A percentile compares a stretch with the other conserved stretches of the same genome.
Conservation (phyloP, 2,329 filamentous ascomycete genomes). For the Ophiostoma novo-ulmi region DNA sequence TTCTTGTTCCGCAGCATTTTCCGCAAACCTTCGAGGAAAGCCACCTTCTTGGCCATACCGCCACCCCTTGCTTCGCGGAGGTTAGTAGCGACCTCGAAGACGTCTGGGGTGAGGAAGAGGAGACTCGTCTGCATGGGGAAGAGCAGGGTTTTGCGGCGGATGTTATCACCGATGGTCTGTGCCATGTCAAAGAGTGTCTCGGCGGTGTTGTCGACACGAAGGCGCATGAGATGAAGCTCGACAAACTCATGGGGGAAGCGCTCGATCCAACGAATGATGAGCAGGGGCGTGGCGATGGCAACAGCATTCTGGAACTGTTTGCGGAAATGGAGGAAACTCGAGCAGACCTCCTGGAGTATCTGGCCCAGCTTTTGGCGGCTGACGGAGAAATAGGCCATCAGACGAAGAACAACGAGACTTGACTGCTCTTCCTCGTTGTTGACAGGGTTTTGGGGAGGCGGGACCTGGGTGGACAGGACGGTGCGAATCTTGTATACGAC, state of each 20-base stretch:
- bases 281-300: slow-evolving; percentile 55
- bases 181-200: slow-evolving; percentile 68
- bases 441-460: slow-evolving; percentile 34
- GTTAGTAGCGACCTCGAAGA: slow-evolving; percentile 65
- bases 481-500: slow-evolving; percentile 49
- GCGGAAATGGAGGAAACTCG: slow-evolving; percentile 61
- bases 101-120: slow-evolving; percentile 60
- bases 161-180: slow-evolving; percentile 55
- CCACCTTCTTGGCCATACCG: slow-evolving; percentile 60
- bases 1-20: slow-evolving; percentile 61
- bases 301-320: slow-evolving; percentile 60
- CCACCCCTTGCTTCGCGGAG: slow-evolving; percentile 58
- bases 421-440: slow-evolving; percentile 48
- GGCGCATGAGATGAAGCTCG: slow-evolving; percentile 55
- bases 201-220: slow-evolving; percentile 58
- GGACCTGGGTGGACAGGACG: slow-evolving; percentile 38
- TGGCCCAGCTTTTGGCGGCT: slow-evolving; percentile 57
- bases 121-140: slow-evolving; percentile 60
- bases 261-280: slow-evolving; percentile 63
- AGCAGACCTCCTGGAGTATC: slow-evolving; percentile 61
- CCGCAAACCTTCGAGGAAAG: slow-evolving; percentile 58
- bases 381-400: slow-evolving; percentile 61
- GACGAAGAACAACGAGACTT: slow-evolving; percentile 51
- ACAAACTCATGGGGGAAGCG: slow-evolving; percentile 61
- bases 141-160: slow-evolving; percentile 50